Evolutionary conservation across 2,329 filamentous ascomycete genomes (phyloP), one percentile per base, ranked within the genome.

Genomic region (Epichloe gansuensis): DNA sequence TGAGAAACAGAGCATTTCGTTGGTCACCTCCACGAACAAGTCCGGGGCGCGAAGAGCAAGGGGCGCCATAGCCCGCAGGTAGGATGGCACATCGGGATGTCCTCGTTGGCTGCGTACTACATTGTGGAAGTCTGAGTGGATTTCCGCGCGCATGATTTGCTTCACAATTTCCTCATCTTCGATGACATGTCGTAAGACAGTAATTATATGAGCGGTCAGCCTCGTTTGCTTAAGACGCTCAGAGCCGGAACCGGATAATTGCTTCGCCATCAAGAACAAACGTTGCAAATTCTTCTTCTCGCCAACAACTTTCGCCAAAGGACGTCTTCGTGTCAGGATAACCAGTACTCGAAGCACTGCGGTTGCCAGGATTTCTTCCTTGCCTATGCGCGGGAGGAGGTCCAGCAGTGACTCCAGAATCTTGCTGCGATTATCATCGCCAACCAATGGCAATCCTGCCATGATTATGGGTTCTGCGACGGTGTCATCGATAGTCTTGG

Each of bases 221-320:
- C 71, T 72, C 2, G 71, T 74, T 41, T 76, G 74, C 55, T 71
- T 75, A 9, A 98, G 77, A 51, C 84, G 84, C 51, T 86, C 80
- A 34, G 89, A 87, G 6, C 87, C 85, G 34, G 82, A 78, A 27
- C 86, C 87, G 21, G 88, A 84, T 54, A 97, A 79, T 65, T 97
- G 91, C 66, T 94, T 95, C 53, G 91, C 82, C 87, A 97, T 95
- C 49, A 96, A 80, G 67, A 98, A 97, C 23, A 98, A 74, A 31
- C 89, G 80, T 63, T 93, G 87, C 47, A 98, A 75, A 60, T 95
- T 94, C 63, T 84, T 86, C 71, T 89, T 95, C 64, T 95, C 86
- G 5, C 88, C 87, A 46, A 97, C 76, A 44, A 78, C 74, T 57
- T 81, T 78, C 2, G 93, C 90, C 55, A 94, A 75, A 13, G 80